phyloP scores from a whole-genome alignment of 2,329 filamentous ascomycete genomes.

The Coniochaeta ligniaria region DNA sequence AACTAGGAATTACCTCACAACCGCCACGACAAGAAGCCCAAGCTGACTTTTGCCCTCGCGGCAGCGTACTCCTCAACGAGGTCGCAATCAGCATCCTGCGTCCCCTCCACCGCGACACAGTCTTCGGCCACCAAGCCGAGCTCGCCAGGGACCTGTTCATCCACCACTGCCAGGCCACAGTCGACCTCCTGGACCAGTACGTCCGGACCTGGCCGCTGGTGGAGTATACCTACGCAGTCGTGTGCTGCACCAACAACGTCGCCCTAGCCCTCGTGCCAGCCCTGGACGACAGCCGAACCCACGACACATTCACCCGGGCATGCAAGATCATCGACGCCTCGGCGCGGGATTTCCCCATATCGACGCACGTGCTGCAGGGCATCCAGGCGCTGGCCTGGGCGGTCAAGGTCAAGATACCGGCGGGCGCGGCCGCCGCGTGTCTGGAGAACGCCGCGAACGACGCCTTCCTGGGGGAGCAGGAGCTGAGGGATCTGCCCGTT shows the following conservation, averaged over 20 bases:
- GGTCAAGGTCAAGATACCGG: background rate
- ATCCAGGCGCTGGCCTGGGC: background rate
- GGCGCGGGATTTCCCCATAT: background rate
- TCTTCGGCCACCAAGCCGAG: background rate
- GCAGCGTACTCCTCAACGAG: background rate
- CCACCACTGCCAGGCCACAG: background rate
- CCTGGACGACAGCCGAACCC: background rate
- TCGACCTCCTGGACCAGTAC: background rate
- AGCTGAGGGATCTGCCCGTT: background rate
- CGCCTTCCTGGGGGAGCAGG: background rate
- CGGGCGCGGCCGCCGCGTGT: background rate
- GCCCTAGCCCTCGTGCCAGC: background rate
- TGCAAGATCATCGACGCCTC: background rate
- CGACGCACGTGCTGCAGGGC: background rate
- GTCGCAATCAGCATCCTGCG: conserved; percentile 1
- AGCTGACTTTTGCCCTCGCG: background rate
- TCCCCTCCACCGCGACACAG: background rate
- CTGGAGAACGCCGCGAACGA: background rate
- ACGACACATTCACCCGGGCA: background rate
- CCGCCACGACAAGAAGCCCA: background rate
- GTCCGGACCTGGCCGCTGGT: background rate
- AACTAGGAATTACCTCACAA: background rate
- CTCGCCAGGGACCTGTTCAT: background rate
- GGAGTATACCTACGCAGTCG: background rate
- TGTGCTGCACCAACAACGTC: background rate